Evolutionary conservation across 164 flowering plant genomes (phyloP).

Genomic region (Macadamia integrifolia): DNA sequence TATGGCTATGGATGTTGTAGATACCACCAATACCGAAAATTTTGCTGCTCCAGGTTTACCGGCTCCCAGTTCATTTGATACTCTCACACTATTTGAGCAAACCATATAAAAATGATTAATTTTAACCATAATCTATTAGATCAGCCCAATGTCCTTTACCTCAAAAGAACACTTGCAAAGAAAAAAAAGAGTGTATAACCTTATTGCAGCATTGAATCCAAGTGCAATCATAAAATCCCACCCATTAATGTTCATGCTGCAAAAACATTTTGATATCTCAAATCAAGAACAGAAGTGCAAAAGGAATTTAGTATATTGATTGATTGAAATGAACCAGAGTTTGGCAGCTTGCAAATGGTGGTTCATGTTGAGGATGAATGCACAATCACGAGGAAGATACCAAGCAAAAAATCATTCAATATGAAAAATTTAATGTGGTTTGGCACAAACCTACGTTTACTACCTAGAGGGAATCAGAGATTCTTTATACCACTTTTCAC

Average conservation of each 20-base stretch:
- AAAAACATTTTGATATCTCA: neutral
- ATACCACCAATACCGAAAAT: conserved; percentile 49
- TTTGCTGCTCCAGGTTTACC: conserved; percentile 46
- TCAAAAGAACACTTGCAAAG: neutral
- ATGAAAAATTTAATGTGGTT: too few species aligned
- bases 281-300: neutral
- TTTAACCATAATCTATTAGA: too few species aligned
- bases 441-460: too few species aligned
- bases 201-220: conserved; percentile 75
- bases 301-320: too few species aligned
- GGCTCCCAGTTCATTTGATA: conserved; percentile 75
- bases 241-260: conserved; percentile 68
- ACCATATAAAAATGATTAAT: neutral
- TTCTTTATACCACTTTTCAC: too few species aligned
- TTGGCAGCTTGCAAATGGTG: too few species aligned
- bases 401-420: too few species aligned
- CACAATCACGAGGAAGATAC: too few species aligned
- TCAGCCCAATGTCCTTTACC: too few species aligned
- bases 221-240: conserved; percentile 61
- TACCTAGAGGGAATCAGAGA: too few species aligned
- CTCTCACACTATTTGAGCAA: conserved; percentile 42
- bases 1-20: conserved; percentile 41
- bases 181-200: conserved; percentile 20
- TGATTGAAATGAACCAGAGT: too few species aligned
- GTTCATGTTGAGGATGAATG: too few species aligned